A percentile compares a stretch with the other conserved stretches of the same genome.
Evolutionary conservation across 495 filamentous ascomycete species (phyloP).

Genomic region (Trypethelium eluteriae): DNA sequence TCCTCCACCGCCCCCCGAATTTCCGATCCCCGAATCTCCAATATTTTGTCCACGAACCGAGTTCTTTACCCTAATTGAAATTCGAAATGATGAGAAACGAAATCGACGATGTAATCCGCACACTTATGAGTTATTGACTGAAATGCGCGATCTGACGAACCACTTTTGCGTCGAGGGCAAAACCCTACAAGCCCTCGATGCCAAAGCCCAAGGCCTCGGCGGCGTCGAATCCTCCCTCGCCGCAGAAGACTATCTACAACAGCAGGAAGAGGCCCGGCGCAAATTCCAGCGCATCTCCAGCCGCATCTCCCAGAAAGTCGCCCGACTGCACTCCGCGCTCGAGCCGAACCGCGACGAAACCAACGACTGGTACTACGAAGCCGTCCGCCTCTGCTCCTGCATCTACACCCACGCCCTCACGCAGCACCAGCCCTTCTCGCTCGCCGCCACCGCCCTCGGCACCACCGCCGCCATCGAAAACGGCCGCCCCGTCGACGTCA

Average conservation of each 20-base stretch:
- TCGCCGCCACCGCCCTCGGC: conserved; percentile 30
- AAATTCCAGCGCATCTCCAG: conserved; percentile 8
- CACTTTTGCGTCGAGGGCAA: conserved; percentile 4
- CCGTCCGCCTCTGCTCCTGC: conserved; percentile 21
- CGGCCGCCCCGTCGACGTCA: conserved; percentile 2
- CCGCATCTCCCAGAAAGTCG: background rate
- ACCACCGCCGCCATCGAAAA: conserved; percentile 23
- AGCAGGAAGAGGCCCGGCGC: conserved; percentile 3
- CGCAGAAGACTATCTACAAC: background rate
- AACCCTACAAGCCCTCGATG: background rate
- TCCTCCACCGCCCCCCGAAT: conserved; percentile 15
- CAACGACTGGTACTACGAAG: conserved; percentile 31
- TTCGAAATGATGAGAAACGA: background rate
- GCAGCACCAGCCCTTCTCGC: conserved; percentile 35
- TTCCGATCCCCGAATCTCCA: conserved; percentile 28
- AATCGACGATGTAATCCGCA: conserved; percentile 8
- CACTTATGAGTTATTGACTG: conserved; percentile 5
- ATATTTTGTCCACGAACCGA: conserved; percentile 25
- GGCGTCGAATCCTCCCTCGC: background rate
- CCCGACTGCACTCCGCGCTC: background rate
- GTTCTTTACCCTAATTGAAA: conserved; percentile 14
- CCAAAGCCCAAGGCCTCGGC: background rate
- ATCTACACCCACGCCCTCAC: conserved; percentile 29
- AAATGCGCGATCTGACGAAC: conserved; percentile 7
- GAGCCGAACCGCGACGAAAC: conserved; percentile 10